Evolutionary conservation across 345 rosid species (phyloP), one percentile per base, ranked within the genome.

Genomic region (Rhodamnia argentea): DNA sequence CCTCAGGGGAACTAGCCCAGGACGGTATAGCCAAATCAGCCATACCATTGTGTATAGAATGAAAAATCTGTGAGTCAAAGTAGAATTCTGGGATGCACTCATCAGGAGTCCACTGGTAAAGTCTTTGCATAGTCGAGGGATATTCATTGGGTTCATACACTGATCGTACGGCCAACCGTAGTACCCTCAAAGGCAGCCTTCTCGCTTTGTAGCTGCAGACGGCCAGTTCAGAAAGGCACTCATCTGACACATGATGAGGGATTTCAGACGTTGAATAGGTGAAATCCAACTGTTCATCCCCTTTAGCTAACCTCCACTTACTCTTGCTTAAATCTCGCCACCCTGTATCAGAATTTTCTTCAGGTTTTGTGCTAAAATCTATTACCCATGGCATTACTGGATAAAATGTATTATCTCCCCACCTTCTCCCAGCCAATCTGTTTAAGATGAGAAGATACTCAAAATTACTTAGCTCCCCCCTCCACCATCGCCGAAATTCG

Each of bases 131-230:
- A 85, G 91, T 94, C 50, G 99, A 95, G 82, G 99, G 99, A 90
- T 96, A 96, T 87, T 96, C 99, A 88, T 96, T 96, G 84, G 99
- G 99, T 91, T 95, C 98, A 90, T 96, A 96, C 52, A 96, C 98
- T 18, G 98, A 93, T 64, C 99, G 95, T 86, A 96, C 99, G 54
- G 99, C 98, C 89, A 87, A 89, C 15, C 99, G 95, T 83, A 96
- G 92, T 89, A 96, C 89, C 86, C 95, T 94, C 92, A 96, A 91
- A 59, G 99, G 98, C 85, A 96, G 91, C 91, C 99, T 93, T 90
- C 99, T 93, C 23, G 99, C 99, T 94, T 96, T 96, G 89, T 96
- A 96, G 91, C 98, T 96, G 93, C 99, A 96, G 88, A 96, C 99
- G 88, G 99, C 99, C 88, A 96, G 87, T 90, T 96, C 99, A 87